phyloP scores from a whole-genome alignment of 345 rosid species.

The Pugionium cornutum region DNA sequence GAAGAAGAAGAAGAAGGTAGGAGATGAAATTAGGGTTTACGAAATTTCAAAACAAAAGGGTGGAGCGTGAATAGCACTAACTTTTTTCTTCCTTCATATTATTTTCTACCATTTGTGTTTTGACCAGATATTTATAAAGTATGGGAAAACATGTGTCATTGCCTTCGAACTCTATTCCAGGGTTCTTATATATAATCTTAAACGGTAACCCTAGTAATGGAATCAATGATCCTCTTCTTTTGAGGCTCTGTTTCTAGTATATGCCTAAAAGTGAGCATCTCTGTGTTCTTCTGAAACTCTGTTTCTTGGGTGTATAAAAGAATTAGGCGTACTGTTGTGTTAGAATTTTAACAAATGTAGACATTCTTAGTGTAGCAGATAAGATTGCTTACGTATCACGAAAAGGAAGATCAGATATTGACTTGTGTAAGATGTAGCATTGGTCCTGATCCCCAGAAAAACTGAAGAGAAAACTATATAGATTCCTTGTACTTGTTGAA shows the following conservation, averaged over 20 bases:
- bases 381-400: conserved; percentile 42
- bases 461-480: conserved; percentile 31
- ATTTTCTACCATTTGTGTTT: conserved; percentile 36
- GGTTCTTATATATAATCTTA: neutral
- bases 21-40: conserved; percentile 31
- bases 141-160: conserved; percentile 30
- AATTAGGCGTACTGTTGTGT: conserved; percentile 17
- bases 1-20: conserved; percentile 11
- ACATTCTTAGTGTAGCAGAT: conserved; percentile 44
- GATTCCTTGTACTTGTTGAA: conserved; percentile 43
- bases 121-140: conserved; percentile 35
- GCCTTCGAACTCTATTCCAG: conserved; percentile 25
- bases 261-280: neutral
- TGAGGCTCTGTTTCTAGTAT: neutral
- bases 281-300: conserved; percentile 4
- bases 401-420: conserved; percentile 35
- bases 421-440: conserved; percentile 31
- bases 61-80: conserved; percentile 63
- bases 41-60: conserved; percentile 22
- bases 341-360: conserved; percentile 20
- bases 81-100: conserved; percentile 16
- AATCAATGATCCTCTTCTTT: neutral
- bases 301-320: conserved; percentile 24
- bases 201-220: neutral
- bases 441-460: conserved; percentile 36